A percentile compares a stretch with the other conserved stretches of the same genome.
phyloP scores from a whole-genome alignment of 1,139 yeast genomes.

The Candida sojae region DNA sequence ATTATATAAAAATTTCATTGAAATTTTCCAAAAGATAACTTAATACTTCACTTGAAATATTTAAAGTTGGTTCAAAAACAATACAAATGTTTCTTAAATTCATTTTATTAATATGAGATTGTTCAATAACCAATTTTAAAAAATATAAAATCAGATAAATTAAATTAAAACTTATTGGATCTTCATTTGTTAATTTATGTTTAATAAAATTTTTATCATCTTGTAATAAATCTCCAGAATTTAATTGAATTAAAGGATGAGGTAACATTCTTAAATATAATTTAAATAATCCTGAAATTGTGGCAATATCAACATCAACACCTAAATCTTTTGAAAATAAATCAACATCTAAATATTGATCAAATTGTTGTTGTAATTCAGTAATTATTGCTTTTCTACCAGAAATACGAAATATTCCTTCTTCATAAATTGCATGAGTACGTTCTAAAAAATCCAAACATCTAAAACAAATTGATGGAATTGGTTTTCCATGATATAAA shows the following conservation, averaged over 20 bases:
- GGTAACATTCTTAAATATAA: constrained; percentile 75
- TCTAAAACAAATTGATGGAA: constrained; percentile 79
- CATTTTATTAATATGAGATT: constrained; percentile 77
- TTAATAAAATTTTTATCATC: constrained; percentile 9
- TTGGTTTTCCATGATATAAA: constrained; percentile 41
- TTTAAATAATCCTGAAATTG: constrained; percentile 77
- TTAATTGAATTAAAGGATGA: constrained; percentile 58
- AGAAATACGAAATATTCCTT: constrained; percentile 87
- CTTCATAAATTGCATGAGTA: constrained; percentile 77
- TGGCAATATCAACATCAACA: constrained; percentile 71
- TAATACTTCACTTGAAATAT: constrained; percentile 66
- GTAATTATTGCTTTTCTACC: constrained; percentile 85
- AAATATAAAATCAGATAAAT: constrained; percentile 68
- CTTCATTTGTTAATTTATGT: constrained; percentile 20
- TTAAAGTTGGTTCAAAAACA: constrained; percentile 84
- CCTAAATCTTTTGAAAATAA: constrained; percentile 44
- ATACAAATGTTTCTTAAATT: constrained; percentile 74
- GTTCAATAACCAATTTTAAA: constrained; percentile 62
- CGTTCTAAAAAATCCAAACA: constrained; percentile 70
- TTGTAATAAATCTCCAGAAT: constrained; percentile 38
- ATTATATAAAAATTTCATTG: constrained; percentile 55
- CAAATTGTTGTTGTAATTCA: constrained; percentile 69
- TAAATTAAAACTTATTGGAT: constrained; percentile 55
- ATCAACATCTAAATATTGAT: constrained; percentile 66
- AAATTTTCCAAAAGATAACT: constrained; percentile 66